Percentiles rank a stretch among this genome's conserved stretches.
phyloP scores from a whole-genome alignment of 2,329 filamentous ascomycete genomes.

The Fusarium dlaminii region DNA sequence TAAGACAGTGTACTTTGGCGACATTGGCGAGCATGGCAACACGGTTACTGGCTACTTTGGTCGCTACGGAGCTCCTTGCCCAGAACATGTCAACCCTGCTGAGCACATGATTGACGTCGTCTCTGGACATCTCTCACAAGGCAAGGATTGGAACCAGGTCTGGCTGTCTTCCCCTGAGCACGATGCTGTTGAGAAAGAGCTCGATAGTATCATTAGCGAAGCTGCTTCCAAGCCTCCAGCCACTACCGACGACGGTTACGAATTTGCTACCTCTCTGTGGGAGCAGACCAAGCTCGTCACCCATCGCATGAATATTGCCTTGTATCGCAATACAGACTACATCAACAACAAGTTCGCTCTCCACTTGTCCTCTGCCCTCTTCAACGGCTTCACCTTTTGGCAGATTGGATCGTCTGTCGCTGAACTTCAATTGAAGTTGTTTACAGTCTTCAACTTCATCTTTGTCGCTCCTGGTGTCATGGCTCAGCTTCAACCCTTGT shows the following conservation, averaged over 20 bases:
- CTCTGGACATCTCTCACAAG: slow-evolving; percentile 58
- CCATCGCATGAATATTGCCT: slow-evolving; percentile 67
- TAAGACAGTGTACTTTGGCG: slow-evolving; percentile 73
- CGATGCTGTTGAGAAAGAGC: slow-evolving; percentile 65
- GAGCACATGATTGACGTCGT: slow-evolving; percentile 77
- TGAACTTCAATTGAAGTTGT: slow-evolving; percentile 64
- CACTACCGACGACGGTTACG: slow-evolving; percentile 63
- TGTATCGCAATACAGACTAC: slow-evolving; percentile 75
- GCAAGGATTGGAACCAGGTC: slow-evolving; percentile 72
- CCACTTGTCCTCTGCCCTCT: slow-evolving; percentile 63
- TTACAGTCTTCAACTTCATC: slow-evolving; percentile 71
- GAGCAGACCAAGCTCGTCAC: slow-evolving; percentile 72
- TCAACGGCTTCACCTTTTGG: slow-evolving; percentile 72
- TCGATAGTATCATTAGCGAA: slow-evolving; percentile 68
- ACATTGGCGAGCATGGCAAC: slow-evolving; percentile 65
- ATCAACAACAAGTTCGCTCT: slow-evolving; percentile 70
- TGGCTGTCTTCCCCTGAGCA: slow-evolving; percentile 74
- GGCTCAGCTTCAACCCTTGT: slow-evolving; percentile 58
- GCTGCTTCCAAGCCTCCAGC: slow-evolving; percentile 58
- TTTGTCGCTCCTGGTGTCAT: slow-evolving; percentile 68
- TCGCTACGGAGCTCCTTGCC: slow-evolving; percentile 70
- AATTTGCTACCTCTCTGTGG: slow-evolving; percentile 76
- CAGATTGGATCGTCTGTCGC: slow-evolving; percentile 61
- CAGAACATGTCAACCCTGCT: slow-evolving; percentile 72
- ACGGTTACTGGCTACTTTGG: slow-evolving; percentile 72